Evolutionary conservation across 225 moss, liverwort and hornwort genomes (phyloP).

Genomic region (Thuidium tamariscinum): DNA sequence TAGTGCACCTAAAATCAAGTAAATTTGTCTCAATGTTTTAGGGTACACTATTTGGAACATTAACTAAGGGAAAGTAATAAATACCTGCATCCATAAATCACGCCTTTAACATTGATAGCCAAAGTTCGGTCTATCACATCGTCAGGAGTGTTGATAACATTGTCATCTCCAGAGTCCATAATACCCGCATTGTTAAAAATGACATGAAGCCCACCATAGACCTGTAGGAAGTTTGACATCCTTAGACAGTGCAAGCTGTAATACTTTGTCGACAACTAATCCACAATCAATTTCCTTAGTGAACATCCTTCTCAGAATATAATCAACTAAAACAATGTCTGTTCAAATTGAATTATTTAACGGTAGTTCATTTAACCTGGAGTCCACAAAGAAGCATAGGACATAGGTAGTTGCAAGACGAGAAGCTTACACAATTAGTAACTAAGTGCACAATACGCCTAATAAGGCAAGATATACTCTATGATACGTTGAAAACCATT

Average conservation of each 20-base stretch:
- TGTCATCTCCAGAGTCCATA: conserved; percentile 78
- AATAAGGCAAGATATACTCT: neutral
- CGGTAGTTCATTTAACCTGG: neutral
- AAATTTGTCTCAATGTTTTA: neutral
- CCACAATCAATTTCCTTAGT: neutral
- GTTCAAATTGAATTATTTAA: neutral
- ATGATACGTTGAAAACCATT: neutral
- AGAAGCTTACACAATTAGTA: neutral
- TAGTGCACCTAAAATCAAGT: neutral
- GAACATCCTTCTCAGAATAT: neutral
- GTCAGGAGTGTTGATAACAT: conserved; percentile 79
- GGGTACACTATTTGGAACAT: neutral
- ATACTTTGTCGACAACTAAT: neutral
- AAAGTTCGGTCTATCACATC: conserved; percentile 91
- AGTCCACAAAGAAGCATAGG: neutral
- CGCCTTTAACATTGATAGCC: conserved; percentile 93
- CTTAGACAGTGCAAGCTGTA: neutral
- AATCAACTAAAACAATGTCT: neutral
- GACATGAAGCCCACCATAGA: conserved; percentile 73
- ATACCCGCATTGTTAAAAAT: conserved; percentile 93
- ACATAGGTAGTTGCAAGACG: neutral
- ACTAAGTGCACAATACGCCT: neutral
- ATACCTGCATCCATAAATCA: conserved; percentile 89
- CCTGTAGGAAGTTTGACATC: conserved; percentile 16
- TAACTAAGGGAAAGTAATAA: neutral